phyloP scores from a whole-genome alignment of 2,329 filamentous ascomycete genomes.

The Pezicula rhizophila region DNA sequence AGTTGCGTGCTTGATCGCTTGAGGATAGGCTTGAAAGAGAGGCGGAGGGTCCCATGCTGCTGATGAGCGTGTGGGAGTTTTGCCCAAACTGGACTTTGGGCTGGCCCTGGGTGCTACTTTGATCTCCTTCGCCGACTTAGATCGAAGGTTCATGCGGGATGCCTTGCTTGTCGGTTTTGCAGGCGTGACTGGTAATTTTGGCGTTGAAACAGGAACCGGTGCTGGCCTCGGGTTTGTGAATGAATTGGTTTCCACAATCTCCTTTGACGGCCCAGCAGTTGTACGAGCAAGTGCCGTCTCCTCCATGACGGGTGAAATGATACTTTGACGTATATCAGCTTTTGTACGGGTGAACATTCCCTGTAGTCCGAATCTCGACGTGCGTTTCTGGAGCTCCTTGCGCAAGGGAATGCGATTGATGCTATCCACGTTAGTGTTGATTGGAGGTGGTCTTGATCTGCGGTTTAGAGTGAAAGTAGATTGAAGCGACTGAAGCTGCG shows the following conservation, averaged over 20 bases:
- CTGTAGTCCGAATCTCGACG: slow-evolving; percentile 23
- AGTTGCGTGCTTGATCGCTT: slow-evolving; percentile 69
- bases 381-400: slow-evolving; percentile 17
- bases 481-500: slow-evolving; percentile 10
- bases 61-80: slow-evolving; percentile 13
- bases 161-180: slow-evolving; percentile 7
- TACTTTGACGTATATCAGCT: slow-evolving; percentile 9
- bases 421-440: slow-evolving; percentile 11
- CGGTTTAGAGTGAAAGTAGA: slow-evolving; percentile 13
- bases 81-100: slow-evolving; percentile 14
- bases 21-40: slow-evolving; percentile 80
- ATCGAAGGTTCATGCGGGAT: slow-evolving; percentile 19
- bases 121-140: slow-evolving; percentile 15
- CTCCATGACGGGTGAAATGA: slow-evolving; percentile 14
- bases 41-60: slow-evolving; percentile 62
- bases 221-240: neutral
- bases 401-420: slow-evolving; percentile 15
- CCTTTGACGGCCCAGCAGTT: slow-evolving; percentile 10
- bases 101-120: slow-evolving; percentile 9
- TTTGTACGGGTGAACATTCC: slow-evolving; percentile 25
- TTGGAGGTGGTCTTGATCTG: slow-evolving; percentile 19
- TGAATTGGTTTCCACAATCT: slow-evolving; percentile 3
- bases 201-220: slow-evolving; percentile 1
- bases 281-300: slow-evolving; percentile 9
- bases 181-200: slow-evolving; percentile 11